Conservation (phyloP, 1,284 basidiomycete genomes). For the Austroboletus niveus region DNA sequence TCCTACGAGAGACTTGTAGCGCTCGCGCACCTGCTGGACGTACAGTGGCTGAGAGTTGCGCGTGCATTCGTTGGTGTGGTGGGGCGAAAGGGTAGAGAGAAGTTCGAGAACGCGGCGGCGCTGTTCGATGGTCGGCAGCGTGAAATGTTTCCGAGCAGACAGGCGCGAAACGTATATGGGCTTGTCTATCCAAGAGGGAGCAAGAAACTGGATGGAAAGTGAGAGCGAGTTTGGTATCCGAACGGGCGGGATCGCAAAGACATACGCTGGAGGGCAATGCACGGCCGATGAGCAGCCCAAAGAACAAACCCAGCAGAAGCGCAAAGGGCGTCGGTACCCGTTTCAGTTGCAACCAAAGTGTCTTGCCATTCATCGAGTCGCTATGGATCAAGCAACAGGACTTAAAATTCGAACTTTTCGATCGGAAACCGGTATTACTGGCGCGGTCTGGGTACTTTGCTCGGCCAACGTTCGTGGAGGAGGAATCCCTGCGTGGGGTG, state of each 20-base stretch:
- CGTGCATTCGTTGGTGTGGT: slow-evolving; percentile 90
- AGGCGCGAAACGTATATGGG: slow-evolving; percentile 48
- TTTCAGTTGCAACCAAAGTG: slow-evolving; percentile 25
- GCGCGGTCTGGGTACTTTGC: background rate
- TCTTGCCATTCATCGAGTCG: slow-evolving; percentile 27
- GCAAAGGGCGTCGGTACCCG: slow-evolving; percentile 53
- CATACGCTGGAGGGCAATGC: slow-evolving; percentile 48
- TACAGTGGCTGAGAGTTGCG: slow-evolving; percentile 81
- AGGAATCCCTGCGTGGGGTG: background rate
- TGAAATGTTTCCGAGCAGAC: slow-evolving; percentile 57
- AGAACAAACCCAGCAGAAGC: slow-evolving; percentile 59
- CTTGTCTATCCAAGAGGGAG: slow-evolving; percentile 52
- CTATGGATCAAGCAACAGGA: background rate
- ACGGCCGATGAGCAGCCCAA: slow-evolving; percentile 64
- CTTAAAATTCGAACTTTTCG: background rate
- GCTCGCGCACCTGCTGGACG: slow-evolving; percentile 77
- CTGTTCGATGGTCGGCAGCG: slow-evolving; percentile 74
- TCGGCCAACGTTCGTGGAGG: background rate
- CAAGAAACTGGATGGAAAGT: slow-evolving; percentile 18
- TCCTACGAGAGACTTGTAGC: slow-evolving; percentile 81
- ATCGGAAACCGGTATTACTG: too few species aligned
- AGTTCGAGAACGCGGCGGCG: slow-evolving; percentile 83
- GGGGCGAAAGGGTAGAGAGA: slow-evolving; percentile 80
- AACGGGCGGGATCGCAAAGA: slow-evolving; percentile 20
- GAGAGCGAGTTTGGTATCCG: background rate